phyloP scores from a whole-genome alignment of 202 grass and related monocot species.

The Musa balbisiana region DNA sequence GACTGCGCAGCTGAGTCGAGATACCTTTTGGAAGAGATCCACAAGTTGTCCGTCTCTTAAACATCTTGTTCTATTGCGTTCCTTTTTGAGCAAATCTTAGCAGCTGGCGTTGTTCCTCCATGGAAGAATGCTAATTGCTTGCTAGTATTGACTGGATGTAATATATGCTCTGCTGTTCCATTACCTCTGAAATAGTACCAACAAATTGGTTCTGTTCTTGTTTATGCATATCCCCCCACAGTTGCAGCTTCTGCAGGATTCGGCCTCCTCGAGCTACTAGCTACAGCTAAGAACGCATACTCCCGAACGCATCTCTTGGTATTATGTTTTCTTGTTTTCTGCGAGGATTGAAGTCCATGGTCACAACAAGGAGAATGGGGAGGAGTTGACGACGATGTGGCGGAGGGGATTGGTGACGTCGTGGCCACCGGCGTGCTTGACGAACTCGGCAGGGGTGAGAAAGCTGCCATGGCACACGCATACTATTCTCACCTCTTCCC shows the following conservation, averaged over 20 bases:
- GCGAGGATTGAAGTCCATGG: not conserved
- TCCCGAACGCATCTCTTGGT: too few relatives aligned
- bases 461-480: constrained; percentile 95
- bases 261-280: too few relatives aligned
- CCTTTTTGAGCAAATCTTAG: not conserved
- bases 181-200: too few relatives aligned
- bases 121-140: too few relatives aligned
- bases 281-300: too few relatives aligned
- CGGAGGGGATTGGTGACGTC: constrained; percentile 73
- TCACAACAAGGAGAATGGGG: constrained; percentile 36
- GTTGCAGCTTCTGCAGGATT: too few relatives aligned
- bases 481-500: constrained; percentile 77
- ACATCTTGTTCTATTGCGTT: not conserved
- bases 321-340: not conserved
- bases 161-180: too few relatives aligned
- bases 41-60: constrained; percentile 45
- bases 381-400: constrained; percentile 61
- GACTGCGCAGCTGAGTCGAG: constrained; percentile 62
- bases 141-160: too few relatives aligned
- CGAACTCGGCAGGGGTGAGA: constrained; percentile 80
- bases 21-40: constrained; percentile 76
- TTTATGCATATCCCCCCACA: too few relatives aligned
- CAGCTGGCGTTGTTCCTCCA: not conserved
- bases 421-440: constrained; percentile 68
- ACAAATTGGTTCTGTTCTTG: too few relatives aligned